phyloP scores from a whole-genome alignment of 1,284 basidiomycete species.

The Bothia castanella region DNA sequence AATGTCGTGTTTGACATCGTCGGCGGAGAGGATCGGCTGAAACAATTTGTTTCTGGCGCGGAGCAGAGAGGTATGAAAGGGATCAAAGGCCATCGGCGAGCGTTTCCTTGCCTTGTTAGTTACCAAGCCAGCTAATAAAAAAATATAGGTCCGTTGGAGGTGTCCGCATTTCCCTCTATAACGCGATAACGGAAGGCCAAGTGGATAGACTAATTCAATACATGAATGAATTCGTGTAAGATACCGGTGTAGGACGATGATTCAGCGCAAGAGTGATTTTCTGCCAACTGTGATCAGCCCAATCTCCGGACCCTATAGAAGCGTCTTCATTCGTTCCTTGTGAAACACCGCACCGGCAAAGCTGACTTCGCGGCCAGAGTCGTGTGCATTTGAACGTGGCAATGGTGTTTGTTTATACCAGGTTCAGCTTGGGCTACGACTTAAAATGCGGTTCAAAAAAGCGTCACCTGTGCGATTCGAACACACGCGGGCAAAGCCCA shows the following conservation, averaged over 20 bases:
- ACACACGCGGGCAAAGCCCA: constrained; percentile 82
- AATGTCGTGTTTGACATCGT: constrained; percentile 83
- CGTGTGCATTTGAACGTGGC: too few relatives aligned
- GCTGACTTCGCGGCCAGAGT: too few relatives aligned
- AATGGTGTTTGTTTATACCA: too few relatives aligned
- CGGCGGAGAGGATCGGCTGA: constrained; percentile 65
- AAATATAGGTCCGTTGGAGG: constrained; percentile 63
- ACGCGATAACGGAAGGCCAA: constrained; percentile 85
- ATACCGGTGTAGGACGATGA: background rate
- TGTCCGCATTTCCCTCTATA: constrained; percentile 91
- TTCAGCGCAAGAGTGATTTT: too few relatives aligned
- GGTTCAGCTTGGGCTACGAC: too few relatives aligned
- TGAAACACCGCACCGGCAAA: too few relatives aligned
- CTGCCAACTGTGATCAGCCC: too few relatives aligned
- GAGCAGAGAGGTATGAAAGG: constrained; percentile 76
- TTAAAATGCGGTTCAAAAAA: too few relatives aligned
- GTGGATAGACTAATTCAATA: constrained; percentile 57
- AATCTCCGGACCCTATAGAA: too few relatives aligned
- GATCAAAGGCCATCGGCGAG: constrained; percentile 88
- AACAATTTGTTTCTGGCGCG: constrained; percentile 75
- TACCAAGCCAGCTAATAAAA: background rate
- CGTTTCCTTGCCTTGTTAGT: constrained; percentile 13
- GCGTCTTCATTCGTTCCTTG: too few relatives aligned
- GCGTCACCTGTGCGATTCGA: constrained; percentile 85
- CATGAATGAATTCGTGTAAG: constrained; percentile 51